Base-by-base conservation (phyloP, 352 stramenopile species). In the Phytophthora foliorum region DNA sequence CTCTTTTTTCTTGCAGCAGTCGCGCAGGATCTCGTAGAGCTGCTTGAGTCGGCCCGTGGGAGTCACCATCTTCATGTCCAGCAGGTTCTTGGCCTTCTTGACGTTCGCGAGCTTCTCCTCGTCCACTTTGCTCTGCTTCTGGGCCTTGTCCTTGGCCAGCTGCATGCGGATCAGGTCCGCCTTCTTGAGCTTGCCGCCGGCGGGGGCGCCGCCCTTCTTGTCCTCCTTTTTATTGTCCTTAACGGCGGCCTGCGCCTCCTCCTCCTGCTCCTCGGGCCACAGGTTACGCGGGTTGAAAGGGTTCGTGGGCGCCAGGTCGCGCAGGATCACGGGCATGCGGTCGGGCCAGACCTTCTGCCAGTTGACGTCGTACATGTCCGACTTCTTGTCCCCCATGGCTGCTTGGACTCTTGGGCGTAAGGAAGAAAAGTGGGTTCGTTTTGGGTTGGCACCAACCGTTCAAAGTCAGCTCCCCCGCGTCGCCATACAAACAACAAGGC, bases 261-360 rank as follows among this genome's bases (percentile, higher is more conserved):
- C 74, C 29, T 88, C 75, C 63, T 93, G 82, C 57, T 96, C 88
- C 44, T 93, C 84, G 1, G 88, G 88, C 88, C 88, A 96, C 51
- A 96, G 58, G 50, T 94, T 93, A 45, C 85, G 88, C 41, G 88
- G 88, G 75, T 95, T 94, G 76, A 95, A 95, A 25, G 88, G 86
- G 63, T 95, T 95, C 32, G 82, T 92, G 11, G 88, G 88, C 59
- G 88, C 88, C 57, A 95, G 60, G 48, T 95, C 86, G 27, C 88
- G 88, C 59, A 96, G 75, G 59, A 96, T 96, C 75, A 96, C 86
- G 38, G 88, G 88, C 81, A 96, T 96, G 62, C 88, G 86, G 74
- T 96, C 85, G 11, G 88, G 88, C 82, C 88, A 96, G 45, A 96
- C 75, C 74, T 96, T 96, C 73, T 96, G 87, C 88, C 88, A 96